A percentile compares a stretch with the other conserved stretches of the same genome.
Conservation (phyloP, 2,329 filamentous ascomycete genomes). For the Lecanosticta acicola region DNA sequence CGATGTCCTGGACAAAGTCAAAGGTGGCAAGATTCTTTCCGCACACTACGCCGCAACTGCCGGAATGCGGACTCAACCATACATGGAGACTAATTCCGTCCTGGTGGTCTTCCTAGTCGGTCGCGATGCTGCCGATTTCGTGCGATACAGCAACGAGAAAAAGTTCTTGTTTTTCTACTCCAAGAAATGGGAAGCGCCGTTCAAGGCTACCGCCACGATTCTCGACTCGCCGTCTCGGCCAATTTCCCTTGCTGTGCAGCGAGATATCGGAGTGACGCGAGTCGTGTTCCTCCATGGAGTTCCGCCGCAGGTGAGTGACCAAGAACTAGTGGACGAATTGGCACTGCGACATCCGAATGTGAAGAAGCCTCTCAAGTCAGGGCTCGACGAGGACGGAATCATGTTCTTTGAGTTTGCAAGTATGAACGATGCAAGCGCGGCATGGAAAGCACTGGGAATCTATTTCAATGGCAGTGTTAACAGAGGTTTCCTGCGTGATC, state of each 20-base stretch:
- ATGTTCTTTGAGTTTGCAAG: slow-evolving; percentile 4
- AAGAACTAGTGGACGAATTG: no score
- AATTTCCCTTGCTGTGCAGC: not conserved
- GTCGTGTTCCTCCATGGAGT: not conserved
- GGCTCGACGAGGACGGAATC: not conserved
- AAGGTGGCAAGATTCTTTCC: slow-evolving; percentile 17
- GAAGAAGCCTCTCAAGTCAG: not conserved
- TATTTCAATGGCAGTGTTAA: not conserved
- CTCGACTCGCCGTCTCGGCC: not conserved
- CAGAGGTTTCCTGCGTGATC: slow-evolving; percentile 1
- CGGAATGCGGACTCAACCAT: slow-evolving; percentile 16
- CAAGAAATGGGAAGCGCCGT: not conserved
- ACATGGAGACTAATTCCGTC: slow-evolving; percentile 16
- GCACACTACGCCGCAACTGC: slow-evolving; percentile 16
- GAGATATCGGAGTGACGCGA: not conserved
- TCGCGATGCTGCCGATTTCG: slow-evolving; percentile 12
- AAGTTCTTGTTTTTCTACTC: not conserved
- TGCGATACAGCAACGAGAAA: not conserved
- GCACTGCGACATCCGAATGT: no score
- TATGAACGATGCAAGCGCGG: slow-evolving; percentile 1
- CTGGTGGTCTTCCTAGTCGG: slow-evolving; percentile 21
- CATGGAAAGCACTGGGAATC: not conserved
- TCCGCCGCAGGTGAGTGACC: not conserved
- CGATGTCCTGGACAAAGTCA: slow-evolving; percentile 21
- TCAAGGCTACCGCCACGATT: not conserved